A percentile compares a stretch with the other conserved stretches of the same genome.
These are phyloP conservation scores for Corymbia maculata DNA, from an alignment of 345 rosid species.

Conservation along the genomic window DNA sequence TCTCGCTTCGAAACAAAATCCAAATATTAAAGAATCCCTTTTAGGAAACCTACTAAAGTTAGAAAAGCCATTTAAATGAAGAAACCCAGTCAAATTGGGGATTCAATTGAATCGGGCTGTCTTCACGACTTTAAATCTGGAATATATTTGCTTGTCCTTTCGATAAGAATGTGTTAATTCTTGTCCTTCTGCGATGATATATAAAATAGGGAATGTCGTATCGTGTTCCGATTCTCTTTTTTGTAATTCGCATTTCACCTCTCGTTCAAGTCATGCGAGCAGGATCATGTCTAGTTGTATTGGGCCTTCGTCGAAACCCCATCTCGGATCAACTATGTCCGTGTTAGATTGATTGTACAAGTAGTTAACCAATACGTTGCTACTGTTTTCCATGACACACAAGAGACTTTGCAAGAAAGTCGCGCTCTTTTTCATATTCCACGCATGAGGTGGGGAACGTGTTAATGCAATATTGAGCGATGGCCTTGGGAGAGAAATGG, in stretches of 20 bases:
- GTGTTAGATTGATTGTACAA: rapidly evolving
- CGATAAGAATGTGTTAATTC: not conserved
- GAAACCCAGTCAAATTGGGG: not conserved
- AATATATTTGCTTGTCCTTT: not conserved
- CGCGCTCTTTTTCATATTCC: rapidly evolving
- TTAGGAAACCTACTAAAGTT: not conserved
- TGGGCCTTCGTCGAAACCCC: rapidly evolving
- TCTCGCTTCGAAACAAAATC: no score
- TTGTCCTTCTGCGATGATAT: not conserved
- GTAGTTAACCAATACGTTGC: not conserved
- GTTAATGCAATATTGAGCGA: no score
- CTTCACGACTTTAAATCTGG: not conserved
- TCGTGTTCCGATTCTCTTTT: no score
- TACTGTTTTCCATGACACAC: no score
- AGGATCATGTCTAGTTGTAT: not conserved
- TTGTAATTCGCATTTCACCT: not conserved
- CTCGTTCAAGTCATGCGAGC: not conserved
- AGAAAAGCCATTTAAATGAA: not conserved
- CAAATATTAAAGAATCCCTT: no score
- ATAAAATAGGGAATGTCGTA: not conserved
- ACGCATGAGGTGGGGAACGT: not conserved
- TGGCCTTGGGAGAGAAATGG: not conserved
- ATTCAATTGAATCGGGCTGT: not conserved
- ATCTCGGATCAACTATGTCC: not conserved
- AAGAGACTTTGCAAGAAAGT: not conserved